Percentiles rank a stretch among this genome's conserved stretches.
Conservation (phyloP, 2,329 filamentous ascomycete species). For the Bipolaris gigantea region DNA sequence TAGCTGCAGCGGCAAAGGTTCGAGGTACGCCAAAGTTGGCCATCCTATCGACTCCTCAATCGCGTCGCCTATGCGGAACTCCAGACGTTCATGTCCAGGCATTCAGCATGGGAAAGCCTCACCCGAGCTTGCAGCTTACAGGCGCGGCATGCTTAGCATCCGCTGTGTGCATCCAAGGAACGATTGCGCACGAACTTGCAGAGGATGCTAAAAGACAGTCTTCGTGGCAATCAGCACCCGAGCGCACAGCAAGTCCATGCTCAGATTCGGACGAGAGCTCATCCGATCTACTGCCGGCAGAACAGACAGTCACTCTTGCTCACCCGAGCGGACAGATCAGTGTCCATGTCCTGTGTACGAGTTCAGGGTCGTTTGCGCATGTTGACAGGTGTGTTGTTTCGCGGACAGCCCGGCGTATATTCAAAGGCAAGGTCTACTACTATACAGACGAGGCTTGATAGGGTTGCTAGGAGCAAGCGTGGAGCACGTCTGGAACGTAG, state of each 20-base stretch:
- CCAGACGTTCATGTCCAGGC: constrained; percentile 26
- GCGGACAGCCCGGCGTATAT: constrained; percentile 38
- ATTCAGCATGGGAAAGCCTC: constrained; percentile 39
- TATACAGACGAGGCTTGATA: neutral
- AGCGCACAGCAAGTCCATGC: constrained; percentile 16
- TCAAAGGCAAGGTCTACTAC: constrained; percentile 25
- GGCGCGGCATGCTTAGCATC: constrained; percentile 37
- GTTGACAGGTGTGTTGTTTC: constrained; percentile 35
- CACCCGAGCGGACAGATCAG: constrained; percentile 33
- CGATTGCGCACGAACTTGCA: constrained; percentile 24
- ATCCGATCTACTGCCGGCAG: constrained; percentile 5
- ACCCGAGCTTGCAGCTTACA: constrained; percentile 40
- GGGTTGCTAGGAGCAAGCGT: neutral
- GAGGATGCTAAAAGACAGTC: neutral
- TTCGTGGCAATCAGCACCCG: constrained; percentile 8
- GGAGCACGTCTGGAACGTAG: neutral
- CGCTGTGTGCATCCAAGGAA: constrained; percentile 34
- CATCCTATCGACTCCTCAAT: constrained; percentile 48
- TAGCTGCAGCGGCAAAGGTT: constrained; percentile 44
- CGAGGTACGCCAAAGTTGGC: constrained; percentile 64
- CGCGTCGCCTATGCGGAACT: neutral
- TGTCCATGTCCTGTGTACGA: constrained; percentile 26
- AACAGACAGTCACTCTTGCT: constrained; percentile 15
- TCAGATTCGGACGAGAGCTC: constrained; percentile 5
- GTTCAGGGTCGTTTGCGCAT: constrained; percentile 19